Conservation (phyloP, 768 basidiomycete species). For the Kwoniella sp. region DNA sequence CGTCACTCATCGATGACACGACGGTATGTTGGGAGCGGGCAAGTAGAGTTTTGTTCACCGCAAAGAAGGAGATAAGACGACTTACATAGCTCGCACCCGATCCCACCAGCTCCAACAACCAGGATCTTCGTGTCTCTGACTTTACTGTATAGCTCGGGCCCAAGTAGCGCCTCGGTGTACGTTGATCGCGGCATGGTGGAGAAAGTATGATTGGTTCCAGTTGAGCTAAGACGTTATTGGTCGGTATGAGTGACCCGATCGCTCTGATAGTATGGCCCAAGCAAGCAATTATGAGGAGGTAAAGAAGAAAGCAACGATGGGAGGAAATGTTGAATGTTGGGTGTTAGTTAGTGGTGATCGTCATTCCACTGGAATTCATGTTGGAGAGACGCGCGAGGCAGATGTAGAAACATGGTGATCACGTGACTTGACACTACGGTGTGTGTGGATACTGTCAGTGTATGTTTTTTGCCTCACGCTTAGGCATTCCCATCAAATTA, state of each 20-base stretch:
- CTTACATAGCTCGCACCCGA: constrained; percentile 90
- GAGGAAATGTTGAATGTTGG: neutral
- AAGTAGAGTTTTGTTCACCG: no score
- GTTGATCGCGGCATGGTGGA: constrained; percentile 48
- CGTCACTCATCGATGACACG: no score
- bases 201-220: no score
- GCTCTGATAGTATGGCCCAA: no score
- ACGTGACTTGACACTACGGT: constrained; percentile 3
- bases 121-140: constrained; percentile 61
- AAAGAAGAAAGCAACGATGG: neutral
- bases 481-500: no score
- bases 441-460: neutral
- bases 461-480: no score
- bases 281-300: neutral
- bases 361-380: constrained; percentile 1
- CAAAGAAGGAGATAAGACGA: constrained; percentile 12
- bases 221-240: no score
- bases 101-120: constrained; percentile 93
- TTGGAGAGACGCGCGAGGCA: neutral
- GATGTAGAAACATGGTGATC: neutral
- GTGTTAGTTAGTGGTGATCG: neutral
- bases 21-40: no score
- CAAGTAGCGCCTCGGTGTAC: constrained; percentile 78
- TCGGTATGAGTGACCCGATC: no score
- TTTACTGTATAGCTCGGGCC: constrained; percentile 65